phyloP scores from a whole-genome alignment of 768 basidiomycete species.

The Suillus hirtellus region DNA sequence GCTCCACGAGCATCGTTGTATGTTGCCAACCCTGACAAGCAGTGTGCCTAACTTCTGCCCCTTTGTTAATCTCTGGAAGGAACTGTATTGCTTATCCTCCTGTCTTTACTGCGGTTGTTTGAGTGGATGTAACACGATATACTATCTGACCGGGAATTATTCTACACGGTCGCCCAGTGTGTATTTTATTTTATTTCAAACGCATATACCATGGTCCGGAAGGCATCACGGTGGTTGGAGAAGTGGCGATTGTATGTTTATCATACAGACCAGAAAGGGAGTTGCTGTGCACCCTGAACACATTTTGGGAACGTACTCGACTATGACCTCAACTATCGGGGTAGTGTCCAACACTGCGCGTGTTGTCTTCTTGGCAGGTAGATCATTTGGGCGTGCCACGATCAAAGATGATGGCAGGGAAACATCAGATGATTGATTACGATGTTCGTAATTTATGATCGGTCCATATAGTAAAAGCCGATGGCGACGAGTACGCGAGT shows the following conservation, averaged over 20 bases:
- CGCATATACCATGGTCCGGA: background rate
- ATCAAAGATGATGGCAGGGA: background rate
- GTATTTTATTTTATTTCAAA: background rate
- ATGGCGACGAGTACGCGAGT: background rate
- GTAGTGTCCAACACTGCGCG: background rate
- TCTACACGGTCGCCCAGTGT: background rate
- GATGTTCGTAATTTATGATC: background rate
- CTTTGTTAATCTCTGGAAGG: slow-evolving; percentile 20
- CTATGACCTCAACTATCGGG: background rate
- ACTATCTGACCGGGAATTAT: background rate
- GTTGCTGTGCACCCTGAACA: background rate
- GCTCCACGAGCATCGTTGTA: slow-evolving; percentile 63
- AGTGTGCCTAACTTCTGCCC: slow-evolving; percentile 12
- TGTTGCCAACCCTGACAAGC: slow-evolving; percentile 68
- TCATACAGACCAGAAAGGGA: background rate
- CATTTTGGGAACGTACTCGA: background rate
- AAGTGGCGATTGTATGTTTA: background rate
- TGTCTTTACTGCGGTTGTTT: slow-evolving; percentile 6
- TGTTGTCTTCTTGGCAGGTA: background rate
- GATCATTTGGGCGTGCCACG: background rate
- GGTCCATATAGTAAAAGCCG: background rate
- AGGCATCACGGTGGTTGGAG: background rate
- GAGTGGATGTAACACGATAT: background rate
- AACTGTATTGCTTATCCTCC: slow-evolving; percentile 3
- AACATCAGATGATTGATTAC: background rate